These are phyloP conservation scores for Stephania yunnanensis DNA, from an alignment of 164 flowering plant species.

Conservation along the genomic window DNA sequence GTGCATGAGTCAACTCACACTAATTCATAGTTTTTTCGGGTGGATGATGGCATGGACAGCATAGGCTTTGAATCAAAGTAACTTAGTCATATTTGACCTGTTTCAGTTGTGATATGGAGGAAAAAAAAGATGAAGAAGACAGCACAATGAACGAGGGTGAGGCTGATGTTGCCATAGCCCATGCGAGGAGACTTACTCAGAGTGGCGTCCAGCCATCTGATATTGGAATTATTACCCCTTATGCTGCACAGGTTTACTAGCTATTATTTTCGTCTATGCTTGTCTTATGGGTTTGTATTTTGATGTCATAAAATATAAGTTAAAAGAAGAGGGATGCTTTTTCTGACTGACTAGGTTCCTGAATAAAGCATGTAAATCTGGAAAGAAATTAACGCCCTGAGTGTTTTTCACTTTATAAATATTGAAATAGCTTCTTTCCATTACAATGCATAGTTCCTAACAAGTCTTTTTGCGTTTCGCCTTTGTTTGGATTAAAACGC, in stretches of 20 bases:
- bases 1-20: neutral
- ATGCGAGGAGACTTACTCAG: slow-evolving; percentile 78
- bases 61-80: neutral
- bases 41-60: neutral
- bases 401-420: neutral
- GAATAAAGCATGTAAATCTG: neutral
- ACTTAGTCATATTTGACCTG: neutral
- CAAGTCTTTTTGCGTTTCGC: neutral
- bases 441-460: neutral
- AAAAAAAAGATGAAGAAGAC: slow-evolving; percentile 97
- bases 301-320: neutral
- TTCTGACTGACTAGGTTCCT: slow-evolving; percentile 29
- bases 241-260: slow-evolving; percentile 80
- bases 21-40: neutral
- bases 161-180: slow-evolving; percentile 90
- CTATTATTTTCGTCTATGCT: neutral
- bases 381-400: neutral
- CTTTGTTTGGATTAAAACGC: neutral
- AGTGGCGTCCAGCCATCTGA: slow-evolving; percentile 82
- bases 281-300: neutral
- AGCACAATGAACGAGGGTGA: slow-evolving; percentile 98
- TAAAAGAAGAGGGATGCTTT: neutral
- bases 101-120: slow-evolving; percentile 98
- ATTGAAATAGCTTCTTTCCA: neutral
- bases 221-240: slow-evolving; percentile 94